These are phyloP conservation scores for Grosmannia penicillata DNA, from an alignment of 2,329 filamentous ascomycete species.

Conservation along the genomic window DNA sequence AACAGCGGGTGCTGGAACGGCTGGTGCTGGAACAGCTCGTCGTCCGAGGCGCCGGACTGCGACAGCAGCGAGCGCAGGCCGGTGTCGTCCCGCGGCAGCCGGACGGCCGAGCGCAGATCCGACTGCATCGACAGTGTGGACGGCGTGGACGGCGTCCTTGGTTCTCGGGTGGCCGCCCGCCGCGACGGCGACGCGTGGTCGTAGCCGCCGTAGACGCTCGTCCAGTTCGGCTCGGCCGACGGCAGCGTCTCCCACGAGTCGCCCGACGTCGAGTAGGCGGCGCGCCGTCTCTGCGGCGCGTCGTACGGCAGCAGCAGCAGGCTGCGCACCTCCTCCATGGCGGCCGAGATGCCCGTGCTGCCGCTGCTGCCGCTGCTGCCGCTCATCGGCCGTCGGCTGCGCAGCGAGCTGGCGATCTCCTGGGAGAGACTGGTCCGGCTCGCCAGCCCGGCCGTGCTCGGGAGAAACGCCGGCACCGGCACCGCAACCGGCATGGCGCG, in stretches of 20 bases:
- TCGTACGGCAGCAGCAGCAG: constrained; percentile 6
- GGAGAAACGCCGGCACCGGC: constrained; percentile 4
- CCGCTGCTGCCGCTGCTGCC: constrained; percentile 1
- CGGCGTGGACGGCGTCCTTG: neutral
- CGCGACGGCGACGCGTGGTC: constrained; percentile 1
- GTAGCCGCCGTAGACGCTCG: constrained; percentile 8
- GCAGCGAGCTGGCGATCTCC: constrained; percentile 10
- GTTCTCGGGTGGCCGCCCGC: too few species aligned
- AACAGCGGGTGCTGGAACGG: too few species aligned
- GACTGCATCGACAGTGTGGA: neutral
- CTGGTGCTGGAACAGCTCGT: neutral
- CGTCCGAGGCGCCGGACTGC: neutral
- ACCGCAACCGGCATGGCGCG: constrained; percentile 5
- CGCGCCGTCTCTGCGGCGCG: too few species aligned
- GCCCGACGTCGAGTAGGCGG: constrained; percentile 4
- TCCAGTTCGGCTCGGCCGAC: constrained; percentile 11
- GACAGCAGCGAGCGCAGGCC: too few species aligned
- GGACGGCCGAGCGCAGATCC: neutral
- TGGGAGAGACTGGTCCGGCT: constrained; percentile 4
- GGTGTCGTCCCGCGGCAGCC: too few species aligned
- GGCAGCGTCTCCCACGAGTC: constrained; percentile 10
- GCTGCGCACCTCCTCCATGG: constrained; percentile 11
- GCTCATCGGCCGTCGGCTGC: neutral
- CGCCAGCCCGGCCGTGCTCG: neutral
- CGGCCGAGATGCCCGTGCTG: constrained; percentile 8